These are phyloP conservation scores for Monosporascus cannonballus DNA, from an alignment of 2,329 filamentous ascomycete species.

Conservation along the genomic window DNA sequence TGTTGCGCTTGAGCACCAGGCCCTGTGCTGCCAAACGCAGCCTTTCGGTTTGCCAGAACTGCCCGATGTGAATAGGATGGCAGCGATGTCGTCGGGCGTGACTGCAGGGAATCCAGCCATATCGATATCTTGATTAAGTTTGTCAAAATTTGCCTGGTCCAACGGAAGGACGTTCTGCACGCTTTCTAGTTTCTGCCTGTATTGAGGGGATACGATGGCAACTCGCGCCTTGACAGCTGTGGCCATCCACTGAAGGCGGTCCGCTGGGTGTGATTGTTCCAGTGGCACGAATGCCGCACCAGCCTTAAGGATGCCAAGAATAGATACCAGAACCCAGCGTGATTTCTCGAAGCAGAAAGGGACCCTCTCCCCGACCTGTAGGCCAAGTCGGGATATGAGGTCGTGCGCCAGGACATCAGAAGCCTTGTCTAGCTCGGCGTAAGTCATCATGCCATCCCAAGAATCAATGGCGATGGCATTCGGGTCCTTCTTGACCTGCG, in stretches of 20 bases:
- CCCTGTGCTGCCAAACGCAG: not conserved
- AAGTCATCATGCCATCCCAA: not conserved
- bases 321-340: not conserved
- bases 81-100: not conserved
- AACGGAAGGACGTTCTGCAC: no score
- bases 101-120: not conserved
- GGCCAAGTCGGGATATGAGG: not conserved
- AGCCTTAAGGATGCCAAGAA: not conserved
- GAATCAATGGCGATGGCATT: not conserved
- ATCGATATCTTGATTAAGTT: no score
- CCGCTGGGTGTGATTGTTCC: no score
- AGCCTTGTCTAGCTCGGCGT: not conserved
- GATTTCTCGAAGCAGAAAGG: not conserved
- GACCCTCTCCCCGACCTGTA: not conserved
- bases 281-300: not conserved
- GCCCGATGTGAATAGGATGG: not conserved
- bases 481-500: not conserved
- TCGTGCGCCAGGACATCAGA: not conserved
- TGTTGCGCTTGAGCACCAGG: not conserved
- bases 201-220: no score
- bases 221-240: no score
- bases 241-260: no score
- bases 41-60: not conserved
- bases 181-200: no score
- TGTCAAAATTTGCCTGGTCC: no score